phyloP scores from a whole-genome alignment of 495 filamentous ascomycete species.

The Hypoxylon fragiforme region DNA sequence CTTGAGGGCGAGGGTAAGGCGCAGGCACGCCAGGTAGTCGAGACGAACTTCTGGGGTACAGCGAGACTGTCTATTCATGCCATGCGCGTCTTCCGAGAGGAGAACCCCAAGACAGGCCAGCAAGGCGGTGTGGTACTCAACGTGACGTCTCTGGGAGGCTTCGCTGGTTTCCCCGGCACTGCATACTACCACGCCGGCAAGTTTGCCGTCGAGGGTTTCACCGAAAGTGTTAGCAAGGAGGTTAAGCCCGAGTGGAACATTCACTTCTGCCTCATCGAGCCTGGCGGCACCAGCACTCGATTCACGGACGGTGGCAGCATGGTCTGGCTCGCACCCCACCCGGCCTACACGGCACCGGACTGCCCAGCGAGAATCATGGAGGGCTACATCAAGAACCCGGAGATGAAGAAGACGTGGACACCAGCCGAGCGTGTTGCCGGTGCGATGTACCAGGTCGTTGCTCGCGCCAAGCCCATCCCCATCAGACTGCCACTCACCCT shows the following conservation, averaged over 20 bases:
- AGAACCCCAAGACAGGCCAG: conserved; percentile 33
- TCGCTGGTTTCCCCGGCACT: conserved; percentile 47
- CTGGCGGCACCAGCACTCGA: conserved; percentile 54
- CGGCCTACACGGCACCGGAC: neutral
- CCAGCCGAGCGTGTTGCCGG: neutral
- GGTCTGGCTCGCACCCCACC: neutral
- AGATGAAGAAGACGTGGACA: neutral
- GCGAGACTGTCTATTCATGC: conserved; percentile 49
- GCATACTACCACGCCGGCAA: conserved; percentile 61
- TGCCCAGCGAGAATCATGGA: neutral
- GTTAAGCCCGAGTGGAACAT: conserved; percentile 54
- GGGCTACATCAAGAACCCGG: neutral
- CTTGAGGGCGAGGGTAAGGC: conserved; percentile 42
- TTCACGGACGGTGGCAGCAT: conserved; percentile 31
- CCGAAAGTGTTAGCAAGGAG: conserved; percentile 56
- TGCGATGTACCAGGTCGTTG: neutral
- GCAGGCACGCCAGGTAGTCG: conserved; percentile 42
- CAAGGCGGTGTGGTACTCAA: conserved; percentile 58
- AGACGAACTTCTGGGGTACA: conserved; percentile 59
- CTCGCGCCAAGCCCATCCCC: neutral
- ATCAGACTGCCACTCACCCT: neutral
- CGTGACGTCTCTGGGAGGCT: conserved; percentile 57
- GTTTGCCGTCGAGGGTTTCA: conserved; percentile 59
- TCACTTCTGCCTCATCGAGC: conserved; percentile 53
- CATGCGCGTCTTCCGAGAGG: conserved; percentile 52